phyloP scores from a whole-genome alignment of 1,139 yeast species.

The Candida sanyaensis region DNA sequence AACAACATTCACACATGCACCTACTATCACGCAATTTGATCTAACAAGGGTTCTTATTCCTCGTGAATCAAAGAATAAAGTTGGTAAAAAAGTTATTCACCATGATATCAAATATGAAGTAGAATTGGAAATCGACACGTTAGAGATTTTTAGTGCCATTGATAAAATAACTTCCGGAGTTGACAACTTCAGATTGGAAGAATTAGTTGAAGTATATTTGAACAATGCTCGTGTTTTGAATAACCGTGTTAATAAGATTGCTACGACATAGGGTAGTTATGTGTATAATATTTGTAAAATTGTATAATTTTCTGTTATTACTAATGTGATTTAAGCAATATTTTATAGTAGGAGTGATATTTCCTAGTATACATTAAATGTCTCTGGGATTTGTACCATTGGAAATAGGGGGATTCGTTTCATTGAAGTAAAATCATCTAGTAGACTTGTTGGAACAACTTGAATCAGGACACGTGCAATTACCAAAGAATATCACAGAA shows the following conservation, averaged over 20 bases:
- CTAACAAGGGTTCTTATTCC: slow-evolving; percentile 62
- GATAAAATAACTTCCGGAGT: slow-evolving; percentile 49
- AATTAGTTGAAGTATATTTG: slow-evolving; percentile 67
- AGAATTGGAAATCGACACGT: slow-evolving; percentile 73
- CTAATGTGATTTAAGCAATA: too few species aligned
- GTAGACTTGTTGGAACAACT: too few species aligned
- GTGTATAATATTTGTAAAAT: background rate
- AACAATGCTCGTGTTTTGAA: slow-evolving; percentile 53
- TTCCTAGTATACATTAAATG: too few species aligned
- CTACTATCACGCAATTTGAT: slow-evolving; percentile 73
- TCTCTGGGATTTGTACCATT: too few species aligned
- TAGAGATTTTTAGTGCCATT: slow-evolving; percentile 63
- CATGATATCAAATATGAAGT: slow-evolving; percentile 53
- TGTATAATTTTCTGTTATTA: too few species aligned
- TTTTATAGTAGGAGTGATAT: too few species aligned
- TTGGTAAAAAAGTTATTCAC: slow-evolving; percentile 39
- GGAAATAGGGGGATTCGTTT: too few species aligned
- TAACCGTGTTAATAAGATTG: background rate
- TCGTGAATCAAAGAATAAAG: slow-evolving; percentile 43
- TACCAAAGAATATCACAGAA: too few species aligned
- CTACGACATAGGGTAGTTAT: background rate
- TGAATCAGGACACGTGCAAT: too few species aligned
- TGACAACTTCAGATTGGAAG: slow-evolving; percentile 67
- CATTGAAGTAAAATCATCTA: too few species aligned
- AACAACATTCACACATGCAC: slow-evolving; percentile 61